These are phyloP conservation scores for Pythium insidiosum DNA, from an alignment of 352 stramenopile genomes.

Conservation along the genomic window DNA sequence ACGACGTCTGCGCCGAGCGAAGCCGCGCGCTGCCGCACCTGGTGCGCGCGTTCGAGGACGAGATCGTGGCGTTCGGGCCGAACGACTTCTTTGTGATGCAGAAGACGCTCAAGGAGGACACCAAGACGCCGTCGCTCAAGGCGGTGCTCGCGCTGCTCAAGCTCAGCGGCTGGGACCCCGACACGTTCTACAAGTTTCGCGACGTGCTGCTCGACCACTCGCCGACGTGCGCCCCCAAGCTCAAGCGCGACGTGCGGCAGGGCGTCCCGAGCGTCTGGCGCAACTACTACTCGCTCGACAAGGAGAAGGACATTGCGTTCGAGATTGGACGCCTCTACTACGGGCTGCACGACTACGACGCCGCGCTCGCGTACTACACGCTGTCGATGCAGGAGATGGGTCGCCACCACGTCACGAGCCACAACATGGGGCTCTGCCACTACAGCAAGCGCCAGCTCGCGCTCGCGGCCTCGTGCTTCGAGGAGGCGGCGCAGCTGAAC, in stretches of 20 bases:
- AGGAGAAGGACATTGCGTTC: conserved; percentile 90
- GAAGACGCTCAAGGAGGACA: conserved; percentile 80
- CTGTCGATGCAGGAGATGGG: conserved; percentile 84
- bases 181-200: conserved; percentile 95
- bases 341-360: conserved; percentile 87
- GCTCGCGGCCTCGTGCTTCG: conserved; percentile 54
- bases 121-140: conserved; percentile 74
- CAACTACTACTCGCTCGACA: conserved; percentile 92
- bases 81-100: conserved; percentile 96
- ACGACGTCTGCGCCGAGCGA: conserved; percentile 51
- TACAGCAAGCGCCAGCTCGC: conserved; percentile 83
- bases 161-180: conserved; percentile 88
- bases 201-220: conserved; percentile 88
- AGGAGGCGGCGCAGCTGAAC: conserved; percentile 62
- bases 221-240: conserved; percentile 41
- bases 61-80: conserved; percentile 86
- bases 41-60: conserved; percentile 69
- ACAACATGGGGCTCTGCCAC: conserved; percentile 95
- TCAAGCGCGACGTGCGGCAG: conserved; percentile 77
- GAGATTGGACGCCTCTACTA: conserved; percentile 91
- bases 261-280: conserved; percentile 84
- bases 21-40: conserved; percentile 63
- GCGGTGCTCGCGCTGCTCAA: conserved; percentile 88
- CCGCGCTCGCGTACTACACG: conserved; percentile 87
- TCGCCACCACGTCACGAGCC: conserved; percentile 93